A percentile compares a stretch with the other conserved stretches of the same genome.
Evolutionary conservation across 108 stramenopile species (phyloP).

Genomic region (Skeletonema menzelii): DNA sequence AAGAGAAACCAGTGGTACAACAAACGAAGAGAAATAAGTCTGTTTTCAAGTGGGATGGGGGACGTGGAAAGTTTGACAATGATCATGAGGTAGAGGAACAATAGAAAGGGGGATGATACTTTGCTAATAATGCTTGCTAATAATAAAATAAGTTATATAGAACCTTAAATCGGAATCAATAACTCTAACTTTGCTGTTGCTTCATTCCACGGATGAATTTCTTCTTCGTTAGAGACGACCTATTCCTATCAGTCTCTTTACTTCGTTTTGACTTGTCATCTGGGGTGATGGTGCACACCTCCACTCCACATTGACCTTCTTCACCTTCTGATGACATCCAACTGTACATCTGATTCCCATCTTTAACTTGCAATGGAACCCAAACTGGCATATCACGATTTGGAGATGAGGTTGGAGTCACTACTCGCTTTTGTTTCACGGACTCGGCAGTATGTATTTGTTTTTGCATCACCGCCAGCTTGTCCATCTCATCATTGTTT

Average conservation of each 20-base stretch:
- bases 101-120: background rate
- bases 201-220: background rate
- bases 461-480: background rate
- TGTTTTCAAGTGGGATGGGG: conserved; percentile 12
- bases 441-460: background rate
- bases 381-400: background rate
- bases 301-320: background rate
- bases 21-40: background rate
- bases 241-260: background rate
- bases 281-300: background rate
- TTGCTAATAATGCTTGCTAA: background rate
- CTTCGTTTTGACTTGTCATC: background rate
- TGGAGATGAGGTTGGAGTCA: background rate
- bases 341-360: background rate
- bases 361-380: background rate
- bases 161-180: too few relatives aligned
- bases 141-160: background rate
- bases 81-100: background rate
- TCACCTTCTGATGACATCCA: background rate
- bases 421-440: background rate
- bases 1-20: background rate
- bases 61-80: conserved; percentile 5
- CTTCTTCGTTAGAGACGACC: background rate
- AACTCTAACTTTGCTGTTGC: background rate
- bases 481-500: background rate